Conservation (phyloP, 2,329 filamentous ascomycete genomes). For the Raffaelea albimanens region DNA sequence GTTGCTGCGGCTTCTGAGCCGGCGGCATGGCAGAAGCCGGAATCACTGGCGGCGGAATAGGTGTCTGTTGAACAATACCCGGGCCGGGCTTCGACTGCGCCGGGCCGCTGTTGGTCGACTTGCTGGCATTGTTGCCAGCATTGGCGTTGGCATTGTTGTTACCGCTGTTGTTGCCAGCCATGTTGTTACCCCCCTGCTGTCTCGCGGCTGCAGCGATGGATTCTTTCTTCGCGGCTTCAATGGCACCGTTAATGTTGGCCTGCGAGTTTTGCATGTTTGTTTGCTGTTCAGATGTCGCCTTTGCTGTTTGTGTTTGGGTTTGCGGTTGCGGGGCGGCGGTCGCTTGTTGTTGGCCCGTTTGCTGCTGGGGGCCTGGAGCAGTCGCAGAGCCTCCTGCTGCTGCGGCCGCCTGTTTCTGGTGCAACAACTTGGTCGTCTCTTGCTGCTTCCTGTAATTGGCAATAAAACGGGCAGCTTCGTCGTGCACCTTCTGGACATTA, state of each 20-base stretch:
- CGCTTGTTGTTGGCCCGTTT: constrained; percentile 5
- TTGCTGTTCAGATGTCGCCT: constrained; percentile 13
- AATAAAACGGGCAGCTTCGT: constrained; percentile 38
- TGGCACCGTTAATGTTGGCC: constrained; percentile 32
- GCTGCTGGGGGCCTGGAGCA: constrained; percentile 8
- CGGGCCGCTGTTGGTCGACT: neutral
- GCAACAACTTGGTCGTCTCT: constrained; percentile 13
- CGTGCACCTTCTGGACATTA: constrained; percentile 32
- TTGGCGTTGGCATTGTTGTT: constrained; percentile 1
- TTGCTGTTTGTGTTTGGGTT: constrained; percentile 9
- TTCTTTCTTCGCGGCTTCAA: constrained; percentile 37
- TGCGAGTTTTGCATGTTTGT: constrained; percentile 21
- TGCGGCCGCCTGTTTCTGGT: constrained; percentile 13
- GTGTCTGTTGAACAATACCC: constrained; percentile 12
- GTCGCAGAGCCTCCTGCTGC: constrained; percentile 15
- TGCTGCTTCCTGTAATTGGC: constrained; percentile 38
- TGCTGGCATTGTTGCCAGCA: constrained; percentile 3
- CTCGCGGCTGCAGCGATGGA: constrained; percentile 20
- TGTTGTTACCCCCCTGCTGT: constrained; percentile 15
- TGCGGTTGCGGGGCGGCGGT: constrained; percentile 2
- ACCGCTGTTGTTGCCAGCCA: constrained; percentile 5
- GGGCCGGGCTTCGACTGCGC: constrained; percentile 3
- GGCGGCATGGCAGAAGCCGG: constrained; percentile 11
- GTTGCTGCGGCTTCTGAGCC: constrained; percentile 10
- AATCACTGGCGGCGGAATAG: constrained; percentile 14